Evolutionary conservation across 345 rosid species (phyloP).

Genomic region (Ailanthus altissimus): DNA sequence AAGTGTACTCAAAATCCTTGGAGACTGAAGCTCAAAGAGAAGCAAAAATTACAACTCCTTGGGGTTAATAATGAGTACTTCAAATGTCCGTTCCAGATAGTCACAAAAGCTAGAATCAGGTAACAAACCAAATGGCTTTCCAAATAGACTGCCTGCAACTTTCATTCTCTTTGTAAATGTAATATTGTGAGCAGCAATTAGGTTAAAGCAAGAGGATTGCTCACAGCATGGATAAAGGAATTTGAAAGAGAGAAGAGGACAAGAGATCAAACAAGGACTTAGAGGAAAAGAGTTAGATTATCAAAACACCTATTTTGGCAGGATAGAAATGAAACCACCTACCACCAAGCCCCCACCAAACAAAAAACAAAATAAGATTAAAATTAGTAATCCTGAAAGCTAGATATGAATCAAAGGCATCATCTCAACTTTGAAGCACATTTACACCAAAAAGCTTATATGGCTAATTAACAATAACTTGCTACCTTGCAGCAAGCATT

Average conservation of each 20-base stretch:
- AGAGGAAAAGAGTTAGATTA: neutral
- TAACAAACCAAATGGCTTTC: neutral
- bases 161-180: neutral
- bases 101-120: neutral
- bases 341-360: neutral
- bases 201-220: neutral
- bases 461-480: no score
- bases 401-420: no score
- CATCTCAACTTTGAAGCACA: no score
- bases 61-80: neutral
- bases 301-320: neutral
- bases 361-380: neutral
- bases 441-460: no score
- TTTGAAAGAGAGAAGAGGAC: neutral
- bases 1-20: neutral
- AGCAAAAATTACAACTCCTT: neutral
- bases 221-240: neutral
- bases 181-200: neutral
- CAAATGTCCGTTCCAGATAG: neutral
- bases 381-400: no score
- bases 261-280: slow-evolving; percentile 1
- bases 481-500: no score
- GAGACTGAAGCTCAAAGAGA: neutral
- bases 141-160: neutral
- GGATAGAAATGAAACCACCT: neutral